Base-by-base conservation (phyloP, 208 protist species). In the Acanthamoeba polyphaga region DNA sequence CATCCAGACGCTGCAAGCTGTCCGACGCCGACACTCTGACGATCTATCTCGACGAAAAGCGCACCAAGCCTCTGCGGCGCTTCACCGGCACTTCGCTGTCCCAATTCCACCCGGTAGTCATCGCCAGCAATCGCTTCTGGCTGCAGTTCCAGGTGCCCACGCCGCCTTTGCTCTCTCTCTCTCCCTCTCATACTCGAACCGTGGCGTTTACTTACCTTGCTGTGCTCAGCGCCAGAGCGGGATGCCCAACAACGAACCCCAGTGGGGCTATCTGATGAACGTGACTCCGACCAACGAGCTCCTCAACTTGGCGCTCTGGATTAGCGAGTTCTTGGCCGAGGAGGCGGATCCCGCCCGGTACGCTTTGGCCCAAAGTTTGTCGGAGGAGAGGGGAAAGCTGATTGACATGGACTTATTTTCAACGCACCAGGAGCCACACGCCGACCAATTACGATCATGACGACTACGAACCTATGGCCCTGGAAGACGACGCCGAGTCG, bases 271-370 rank as follows among this genome's bases (percentile, higher is more conserved):
- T 46, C 82, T 66, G 29, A 29, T 89, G 22, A 29, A 66, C n/a
- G 82, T 89, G 51, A 89, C 55, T 3, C 82, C 82, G 51, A 89
- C 82, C 46, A 89, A 89, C 82, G 82, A 89, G 22, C 82, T 68
- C n/a, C 82, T 89, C 82, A 89, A 89, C 51, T 29, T 89, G 51
- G 82, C 82, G 24, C 51, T 89, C n/a, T 89, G 53, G 51, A 66
- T 66, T 12, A 89, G 46, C 82, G 82, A 89, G 55, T 89, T 89
- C 53, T 43, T 89, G 22, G 51, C 82, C 29, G 82, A 89, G n/a
- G 82, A 89, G 38, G 34, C 82, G 9, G 62, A 68, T 32, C 24
- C 27, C 6, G 7, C 27, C 27, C 9, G 62, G 62, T 68, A 68
- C 32, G 70, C 17, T 27, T 2, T 24, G 22, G 1, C 55, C 55